Conservation (phyloP, 2,329 filamentous ascomycete species). For the Dothideomycetes sp. region DNA sequence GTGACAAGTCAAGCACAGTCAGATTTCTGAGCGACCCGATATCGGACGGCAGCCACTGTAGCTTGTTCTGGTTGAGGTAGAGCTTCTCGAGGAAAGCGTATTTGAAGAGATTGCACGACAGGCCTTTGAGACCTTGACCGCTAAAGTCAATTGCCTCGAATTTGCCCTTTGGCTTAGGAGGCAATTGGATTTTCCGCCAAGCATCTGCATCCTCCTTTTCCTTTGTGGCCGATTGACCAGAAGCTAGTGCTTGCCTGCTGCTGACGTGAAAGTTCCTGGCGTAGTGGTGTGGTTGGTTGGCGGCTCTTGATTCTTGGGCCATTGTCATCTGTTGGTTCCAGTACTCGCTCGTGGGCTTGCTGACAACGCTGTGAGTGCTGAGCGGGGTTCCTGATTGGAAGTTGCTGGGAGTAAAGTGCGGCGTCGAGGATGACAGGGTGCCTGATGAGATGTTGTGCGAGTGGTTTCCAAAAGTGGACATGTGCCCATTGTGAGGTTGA, state of each 20-base stretch:
- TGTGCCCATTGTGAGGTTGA: conserved; percentile 43
- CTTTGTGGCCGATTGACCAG: conserved; percentile 35
- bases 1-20: conserved; percentile 74
- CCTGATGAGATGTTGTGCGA: conserved; percentile 50
- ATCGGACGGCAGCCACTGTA: conserved; percentile 64
- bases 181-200: conserved; percentile 40
- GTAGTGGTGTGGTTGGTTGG: conserved; percentile 63
- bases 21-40: conserved; percentile 77
- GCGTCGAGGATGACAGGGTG: conserved; percentile 53
- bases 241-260: conserved; percentile 53
- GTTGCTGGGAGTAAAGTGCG: conserved; percentile 48
- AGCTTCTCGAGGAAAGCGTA: conserved; percentile 87
- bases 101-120: conserved; percentile 68
- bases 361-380: conserved; percentile 43
- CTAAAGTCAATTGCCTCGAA: conserved; percentile 77
- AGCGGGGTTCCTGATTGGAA: conserved; percentile 49
- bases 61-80: conserved; percentile 87
- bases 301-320: conserved; percentile 61
- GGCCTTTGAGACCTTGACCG: conserved; percentile 81
- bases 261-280: conserved; percentile 59
- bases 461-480: conserved; percentile 47
- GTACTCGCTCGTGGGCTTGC: conserved; percentile 54
- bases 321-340: conserved; percentile 82
- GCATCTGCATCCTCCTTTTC: conserved; percentile 49
- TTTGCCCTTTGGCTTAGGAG: conserved; percentile 2